Base-by-base conservation (phyloP, 2,329 filamentous ascomycete genomes). In the Pseudogymnoascus sp. region DNA sequence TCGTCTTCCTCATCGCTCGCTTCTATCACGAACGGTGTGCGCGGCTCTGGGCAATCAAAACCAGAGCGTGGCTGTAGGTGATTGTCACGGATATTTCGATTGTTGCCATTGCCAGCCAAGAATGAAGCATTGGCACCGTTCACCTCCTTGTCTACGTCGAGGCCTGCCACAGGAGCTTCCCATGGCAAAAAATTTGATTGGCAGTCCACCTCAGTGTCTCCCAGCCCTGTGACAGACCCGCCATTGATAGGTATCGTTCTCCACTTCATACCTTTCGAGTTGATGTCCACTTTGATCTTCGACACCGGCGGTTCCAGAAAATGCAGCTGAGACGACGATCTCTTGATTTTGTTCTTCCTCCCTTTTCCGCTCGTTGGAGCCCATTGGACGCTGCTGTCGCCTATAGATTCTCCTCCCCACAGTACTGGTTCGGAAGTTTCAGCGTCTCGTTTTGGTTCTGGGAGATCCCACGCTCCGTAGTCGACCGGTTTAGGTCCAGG, bases 351-450 rank as follows among this genome's bases (percentile, higher is more conserved):
- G 48, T 55, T 55, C 48, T 33, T 55, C 48, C 13, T 55, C 9
- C 48, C 48, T 15, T 55, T 55, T 55, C 48, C 48, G 29, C 48
- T 55, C 29, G 48, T 55, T 6, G 48, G 48, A 8, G 48, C 48
- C 48, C 48, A 55, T 3, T 55, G 9, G 6, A 55, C 48, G 15
- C 29, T 55, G 8, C 12, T 33, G 18, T 35, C 48, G 15, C 48
- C 29, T 0, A 33, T 5, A 8, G 48, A 3, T 21, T 29, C 48
- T 35, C 48, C 48, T 8, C 48, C 48, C 48, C 48, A 55, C 10
- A 55, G 48, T 15, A 33, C 48, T 5, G 48, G 29, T 29, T 33
- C 48, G 1, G 29, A 1, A 13, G 18, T 55, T 33, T 55, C 48
- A 35, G 9, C 15, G 48, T 55, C 15, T 6, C 9, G n/a, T 27